Base-by-base conservation (phyloP, 108 stramenopile genomes). In the Licmophora abbreviata region DNA sequence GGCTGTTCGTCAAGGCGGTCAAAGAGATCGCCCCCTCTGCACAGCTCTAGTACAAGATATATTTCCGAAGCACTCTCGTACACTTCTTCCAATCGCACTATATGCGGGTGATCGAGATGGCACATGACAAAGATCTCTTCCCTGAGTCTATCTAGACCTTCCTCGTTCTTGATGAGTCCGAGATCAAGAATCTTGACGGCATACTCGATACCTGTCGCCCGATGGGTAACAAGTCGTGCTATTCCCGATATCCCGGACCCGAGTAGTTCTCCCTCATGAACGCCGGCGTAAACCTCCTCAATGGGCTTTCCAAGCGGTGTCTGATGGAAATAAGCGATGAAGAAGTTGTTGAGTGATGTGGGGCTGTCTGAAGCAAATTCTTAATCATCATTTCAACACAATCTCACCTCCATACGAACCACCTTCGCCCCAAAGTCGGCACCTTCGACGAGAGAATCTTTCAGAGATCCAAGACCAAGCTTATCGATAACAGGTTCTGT, bases 11-110 rank as follows among this genome's bases (percentile, higher is more conserved):
- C 92, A 34, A 96, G 52, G 18, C 89, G 82, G 57, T 97, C 95
- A 57, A 95, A 93, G 2, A 97, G 74, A 46, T 97, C 96, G 8
- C 96, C 96, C 3, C 96, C 46, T 85, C 67, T n/a, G 73, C 96
- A 97, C 42, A 97, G 64, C 46, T 95, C 94, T 51, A 93, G 89
- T 24, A 95, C 93, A 28, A 93, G 68, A 43, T 91, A 95, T 30
- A 95, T 91, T 59, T 84, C 77, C 8, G 78, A 75, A 48, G 79
- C 77, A 37, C 74, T 76, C 48, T 88, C 86, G 63, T 88, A 88
- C 0, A 88, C 86, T 69, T 88, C 86, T 48, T 88, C 86, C 36
- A 88, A 63, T n/a, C 86, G 75, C 18, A 85, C 74, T 56, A 92
- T 92, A 51, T 92, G 86, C 25, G 89, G 89, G 59, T 92, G 89